phyloP scores from a whole-genome alignment of 345 rosid species.

The Rhizophora mangle region DNA sequence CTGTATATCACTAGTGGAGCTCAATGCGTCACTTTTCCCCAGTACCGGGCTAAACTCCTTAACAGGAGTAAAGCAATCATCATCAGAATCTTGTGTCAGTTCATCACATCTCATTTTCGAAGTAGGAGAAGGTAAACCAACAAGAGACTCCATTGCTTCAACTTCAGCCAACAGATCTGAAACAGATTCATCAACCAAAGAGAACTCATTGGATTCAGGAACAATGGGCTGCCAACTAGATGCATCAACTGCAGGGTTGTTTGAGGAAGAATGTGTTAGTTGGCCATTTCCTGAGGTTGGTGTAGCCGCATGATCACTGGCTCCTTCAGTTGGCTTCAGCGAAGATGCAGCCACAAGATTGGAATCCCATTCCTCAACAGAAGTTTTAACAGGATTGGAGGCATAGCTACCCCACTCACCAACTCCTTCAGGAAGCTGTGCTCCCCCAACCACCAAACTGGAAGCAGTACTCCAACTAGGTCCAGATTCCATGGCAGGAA shows the following conservation, averaged over 20 bases:
- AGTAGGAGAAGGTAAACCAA: slow-evolving; percentile 75
- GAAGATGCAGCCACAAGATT: slow-evolving; percentile 42
- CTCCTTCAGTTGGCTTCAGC: slow-evolving; percentile 43
- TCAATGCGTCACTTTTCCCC: slow-evolving; percentile 67
- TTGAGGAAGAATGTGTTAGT: slow-evolving; percentile 35
- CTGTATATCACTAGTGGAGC: slow-evolving; percentile 63
- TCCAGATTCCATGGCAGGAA: slow-evolving; percentile 54
- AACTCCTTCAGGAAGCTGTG: slow-evolving; percentile 54
- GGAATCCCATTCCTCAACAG: slow-evolving; percentile 51
- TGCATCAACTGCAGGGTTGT: slow-evolving; percentile 40
- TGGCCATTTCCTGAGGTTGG: slow-evolving; percentile 61
- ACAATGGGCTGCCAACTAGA: slow-evolving; percentile 69
- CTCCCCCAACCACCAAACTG: slow-evolving; percentile 54
- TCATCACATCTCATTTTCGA: slow-evolving; percentile 50
- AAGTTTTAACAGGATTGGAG: slow-evolving; percentile 33
- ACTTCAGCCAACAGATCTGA: slow-evolving; percentile 99
- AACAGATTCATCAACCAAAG: slow-evolving; percentile 84
- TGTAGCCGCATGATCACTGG: slow-evolving; percentile 51
- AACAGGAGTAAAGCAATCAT: slow-evolving; percentile 76
- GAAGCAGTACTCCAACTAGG: slow-evolving; percentile 71
- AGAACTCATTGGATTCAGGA: slow-evolving; percentile 59
- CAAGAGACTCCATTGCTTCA: slow-evolving; percentile 92
- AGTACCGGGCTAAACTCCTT: slow-evolving; percentile 59
- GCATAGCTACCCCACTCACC: slow-evolving; percentile 55
- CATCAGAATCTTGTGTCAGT: slow-evolving; percentile 56